phyloP scores from a whole-genome alignment of 331 rosid genomes.

The Saraca asoca region DNA sequence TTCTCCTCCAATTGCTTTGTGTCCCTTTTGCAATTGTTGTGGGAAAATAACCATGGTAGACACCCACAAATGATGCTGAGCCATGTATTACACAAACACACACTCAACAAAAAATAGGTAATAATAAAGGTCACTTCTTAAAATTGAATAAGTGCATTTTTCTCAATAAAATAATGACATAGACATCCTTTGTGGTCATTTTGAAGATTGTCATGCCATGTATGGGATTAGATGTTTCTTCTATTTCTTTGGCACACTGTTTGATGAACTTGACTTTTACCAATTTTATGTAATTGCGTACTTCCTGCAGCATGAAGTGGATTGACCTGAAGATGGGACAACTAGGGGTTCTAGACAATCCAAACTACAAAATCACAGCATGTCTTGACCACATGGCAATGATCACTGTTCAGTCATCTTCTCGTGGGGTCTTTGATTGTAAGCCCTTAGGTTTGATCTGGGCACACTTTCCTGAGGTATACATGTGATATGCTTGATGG shows the following conservation, averaged over 20 bases:
- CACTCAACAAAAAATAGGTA: neutral
- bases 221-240: neutral
- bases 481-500: neutral
- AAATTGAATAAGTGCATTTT: neutral
- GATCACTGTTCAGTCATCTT: conserved; percentile 84
- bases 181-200: neutral
- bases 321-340: conserved; percentile 90
- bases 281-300: conserved; percentile 8
- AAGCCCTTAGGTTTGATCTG: conserved; percentile 95
- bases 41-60: neutral
- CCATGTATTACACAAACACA: neutral
- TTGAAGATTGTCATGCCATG: neutral
- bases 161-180: neutral
- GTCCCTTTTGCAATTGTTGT: neutral
- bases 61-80: neutral
- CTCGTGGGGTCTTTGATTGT: conserved; percentile 95
- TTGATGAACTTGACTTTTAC: neutral
- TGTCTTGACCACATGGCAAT: conserved; percentile 87
- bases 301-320: conserved; percentile 80
- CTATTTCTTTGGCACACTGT: neutral
- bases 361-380: conserved; percentile 90
- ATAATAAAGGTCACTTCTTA: neutral
- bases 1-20: neutral
- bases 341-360: conserved; percentile 88
- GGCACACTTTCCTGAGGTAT: conserved; percentile 93